These are phyloP conservation scores for Aulographum hederae DNA, from an alignment of 2,329 filamentous ascomycete genomes.

Conservation along the genomic window DNA sequence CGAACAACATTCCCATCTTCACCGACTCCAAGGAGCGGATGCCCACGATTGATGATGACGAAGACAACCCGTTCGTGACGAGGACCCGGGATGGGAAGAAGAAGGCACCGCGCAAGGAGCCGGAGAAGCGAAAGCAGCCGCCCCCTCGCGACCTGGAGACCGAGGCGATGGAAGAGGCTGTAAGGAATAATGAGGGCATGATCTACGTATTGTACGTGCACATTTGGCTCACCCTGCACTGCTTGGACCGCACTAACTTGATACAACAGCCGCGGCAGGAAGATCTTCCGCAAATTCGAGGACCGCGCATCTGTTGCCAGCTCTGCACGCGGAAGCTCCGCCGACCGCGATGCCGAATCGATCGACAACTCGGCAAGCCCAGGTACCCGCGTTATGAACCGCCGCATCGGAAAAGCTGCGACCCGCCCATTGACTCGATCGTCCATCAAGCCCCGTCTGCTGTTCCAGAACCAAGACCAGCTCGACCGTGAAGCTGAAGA, in stretches of 20 bases:
- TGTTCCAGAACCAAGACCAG: slow-evolving; percentile 41
- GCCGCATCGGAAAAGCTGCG: slow-evolving; percentile 17
- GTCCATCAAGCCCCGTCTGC: slow-evolving; percentile 51
- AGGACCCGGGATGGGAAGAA: slow-evolving; percentile 21
- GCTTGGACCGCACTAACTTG: not conserved
- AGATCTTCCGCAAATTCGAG: slow-evolving; percentile 52
- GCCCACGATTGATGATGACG: slow-evolving; percentile 33
- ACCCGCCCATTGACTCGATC: slow-evolving; percentile 42
- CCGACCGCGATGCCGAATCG: slow-evolving; percentile 20
- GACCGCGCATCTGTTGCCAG: slow-evolving; percentile 18
- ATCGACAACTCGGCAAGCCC: slow-evolving; percentile 5
- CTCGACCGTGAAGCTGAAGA: slow-evolving; percentile 28
- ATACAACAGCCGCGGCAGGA: slow-evolving; percentile 52
- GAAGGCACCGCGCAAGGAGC: slow-evolving; percentile 25
- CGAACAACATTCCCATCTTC: slow-evolving; percentile 43
- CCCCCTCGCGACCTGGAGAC: slow-evolving; percentile 24
- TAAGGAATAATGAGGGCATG: slow-evolving; percentile 50
- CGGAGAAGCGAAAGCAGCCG: slow-evolving; percentile 32
- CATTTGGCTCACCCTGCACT: too few species aligned
- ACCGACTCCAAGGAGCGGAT: slow-evolving; percentile 63
- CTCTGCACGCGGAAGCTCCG: slow-evolving; percentile 14
- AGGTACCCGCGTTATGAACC: too few species aligned
- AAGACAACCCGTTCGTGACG: slow-evolving; percentile 52
- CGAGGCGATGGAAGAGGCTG: slow-evolving; percentile 43
- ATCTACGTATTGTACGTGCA: slow-evolving; percentile 61